Evolutionary conservation across 495 filamentous ascomycete genomes (phyloP).

Genomic region (Lepidopterella palustris): DNA sequence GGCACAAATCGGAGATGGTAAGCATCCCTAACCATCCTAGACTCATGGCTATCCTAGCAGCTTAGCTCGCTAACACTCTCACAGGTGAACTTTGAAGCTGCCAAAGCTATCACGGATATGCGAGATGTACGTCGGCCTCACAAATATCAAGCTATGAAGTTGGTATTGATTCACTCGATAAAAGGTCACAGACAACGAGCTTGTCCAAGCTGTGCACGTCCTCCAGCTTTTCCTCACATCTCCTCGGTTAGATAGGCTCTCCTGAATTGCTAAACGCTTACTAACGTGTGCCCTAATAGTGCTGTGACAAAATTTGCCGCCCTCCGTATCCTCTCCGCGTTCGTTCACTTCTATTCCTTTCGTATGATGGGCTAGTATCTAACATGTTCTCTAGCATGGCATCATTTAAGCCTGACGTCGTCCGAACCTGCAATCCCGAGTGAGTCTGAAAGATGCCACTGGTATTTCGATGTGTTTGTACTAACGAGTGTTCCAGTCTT

Average conservation of each 20-base stretch:
- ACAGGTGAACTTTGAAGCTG: constrained; percentile 87
- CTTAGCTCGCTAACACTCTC: background rate
- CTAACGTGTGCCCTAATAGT: too few relatives aligned
- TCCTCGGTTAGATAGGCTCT: too few relatives aligned
- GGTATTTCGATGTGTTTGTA: too few relatives aligned
- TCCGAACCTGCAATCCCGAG: constrained; percentile 93
- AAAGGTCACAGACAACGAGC: constrained; percentile 87
- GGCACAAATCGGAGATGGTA: constrained; percentile 98
- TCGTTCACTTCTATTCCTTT: too few relatives aligned
- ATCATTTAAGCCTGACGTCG: constrained; percentile 86
- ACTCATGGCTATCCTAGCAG: background rate
- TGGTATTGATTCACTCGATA: constrained; percentile 15
- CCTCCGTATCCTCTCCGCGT: constrained; percentile 68
- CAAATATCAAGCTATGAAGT: background rate
- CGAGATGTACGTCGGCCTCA: constrained; percentile 15
- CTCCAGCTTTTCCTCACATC: constrained; percentile 92
- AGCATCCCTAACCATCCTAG: background rate
- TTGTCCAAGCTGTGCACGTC: constrained; percentile 86
- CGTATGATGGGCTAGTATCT: too few relatives aligned
- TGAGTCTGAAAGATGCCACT: too few relatives aligned
- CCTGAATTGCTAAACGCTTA: too few relatives aligned
- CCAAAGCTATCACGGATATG: constrained; percentile 94
- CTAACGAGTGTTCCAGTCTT: too few relatives aligned
- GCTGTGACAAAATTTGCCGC: constrained; percentile 97
- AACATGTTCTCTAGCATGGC: constrained; percentile 97